These are phyloP conservation scores for Pleurotus platypus DNA, from an alignment of 768 basidiomycete species.

Conservation along the genomic window DNA sequence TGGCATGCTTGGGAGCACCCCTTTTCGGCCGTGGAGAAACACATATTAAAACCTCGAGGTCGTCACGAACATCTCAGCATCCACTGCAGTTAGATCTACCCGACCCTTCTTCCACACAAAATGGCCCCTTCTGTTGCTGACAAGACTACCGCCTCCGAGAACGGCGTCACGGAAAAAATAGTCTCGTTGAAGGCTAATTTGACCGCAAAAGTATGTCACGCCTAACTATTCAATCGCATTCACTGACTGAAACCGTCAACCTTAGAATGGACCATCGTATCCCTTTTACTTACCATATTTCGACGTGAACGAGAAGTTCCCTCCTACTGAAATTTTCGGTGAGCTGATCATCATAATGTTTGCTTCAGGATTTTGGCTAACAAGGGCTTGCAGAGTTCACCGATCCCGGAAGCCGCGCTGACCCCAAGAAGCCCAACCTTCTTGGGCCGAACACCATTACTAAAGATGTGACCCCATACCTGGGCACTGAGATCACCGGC, in stretches of 20 bases:
- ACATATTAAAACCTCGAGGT: neutral
- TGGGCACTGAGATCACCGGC: constrained; percentile 48
- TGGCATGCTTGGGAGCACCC: constrained; percentile 1
- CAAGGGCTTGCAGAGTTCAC: constrained; percentile 25
- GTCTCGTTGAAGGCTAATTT: neutral
- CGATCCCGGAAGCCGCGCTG: constrained; percentile 44
- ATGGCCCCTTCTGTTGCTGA: constrained; percentile 7
- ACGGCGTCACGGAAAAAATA: neutral
- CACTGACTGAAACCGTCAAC: neutral
- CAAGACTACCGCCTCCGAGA: neutral
- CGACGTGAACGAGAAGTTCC: constrained; percentile 46
- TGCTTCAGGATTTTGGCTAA: neutral
- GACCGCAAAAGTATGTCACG: neutral
- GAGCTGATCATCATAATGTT: constrained; percentile 5
- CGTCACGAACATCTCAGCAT: neutral
- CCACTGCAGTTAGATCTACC: neutral
- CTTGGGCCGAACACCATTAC: constrained; percentile 34
- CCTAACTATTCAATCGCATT: no score
- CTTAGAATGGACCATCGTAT: constrained; percentile 36
- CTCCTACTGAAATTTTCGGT: constrained; percentile 46
- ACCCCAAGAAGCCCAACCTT: constrained; percentile 49
- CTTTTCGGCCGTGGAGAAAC: neutral
- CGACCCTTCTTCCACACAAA: neutral
- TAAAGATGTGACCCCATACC: constrained; percentile 42
- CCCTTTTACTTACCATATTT: constrained; percentile 47